These are phyloP conservation scores for Trametes maxima DNA, from an alignment of 768 basidiomycete genomes.

Conservation along the genomic window DNA sequence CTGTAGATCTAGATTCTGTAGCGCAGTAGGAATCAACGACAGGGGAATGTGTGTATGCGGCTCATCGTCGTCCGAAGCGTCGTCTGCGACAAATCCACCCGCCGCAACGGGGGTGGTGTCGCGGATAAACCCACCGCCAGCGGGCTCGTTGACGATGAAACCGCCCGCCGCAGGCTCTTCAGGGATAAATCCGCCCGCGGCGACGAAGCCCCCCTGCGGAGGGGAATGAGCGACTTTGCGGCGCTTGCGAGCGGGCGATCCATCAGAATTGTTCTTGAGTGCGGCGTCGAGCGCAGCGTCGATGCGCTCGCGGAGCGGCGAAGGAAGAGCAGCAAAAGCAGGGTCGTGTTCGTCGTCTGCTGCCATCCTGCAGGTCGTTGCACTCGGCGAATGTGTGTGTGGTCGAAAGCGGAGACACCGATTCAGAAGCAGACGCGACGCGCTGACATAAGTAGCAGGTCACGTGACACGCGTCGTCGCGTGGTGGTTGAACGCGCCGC, in stretches of 20 bases:
- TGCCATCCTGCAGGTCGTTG: constrained; percentile 12
- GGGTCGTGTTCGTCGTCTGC: constrained; percentile 18
- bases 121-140: constrained; percentile 15
- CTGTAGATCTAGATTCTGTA: constrained; percentile 60
- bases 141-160: constrained; percentile 27
- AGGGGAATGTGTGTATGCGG: constrained; percentile 49
- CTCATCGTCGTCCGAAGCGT: constrained; percentile 15
- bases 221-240: constrained; percentile 14
- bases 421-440: neutral
- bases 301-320: constrained; percentile 45
- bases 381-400: neutral
- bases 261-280: constrained; percentile 6
- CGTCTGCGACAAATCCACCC: constrained; percentile 25
- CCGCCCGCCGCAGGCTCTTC: constrained; percentile 33
- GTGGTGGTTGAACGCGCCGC: constrained; percentile 23
- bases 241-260: constrained; percentile 19
- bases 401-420: neutral
- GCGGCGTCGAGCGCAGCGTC: constrained; percentile 53
- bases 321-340: constrained; percentile 45
- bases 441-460: constrained; percentile 7
- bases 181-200: constrained; percentile 20
- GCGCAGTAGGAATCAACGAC: constrained; percentile 58
- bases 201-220: constrained; percentile 22
- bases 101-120: constrained; percentile 26
- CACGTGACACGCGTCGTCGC: constrained; percentile 26